Evolutionary conservation across 306 rosid genomes (phyloP).

Genomic region (Trifolium pratense): DNA sequence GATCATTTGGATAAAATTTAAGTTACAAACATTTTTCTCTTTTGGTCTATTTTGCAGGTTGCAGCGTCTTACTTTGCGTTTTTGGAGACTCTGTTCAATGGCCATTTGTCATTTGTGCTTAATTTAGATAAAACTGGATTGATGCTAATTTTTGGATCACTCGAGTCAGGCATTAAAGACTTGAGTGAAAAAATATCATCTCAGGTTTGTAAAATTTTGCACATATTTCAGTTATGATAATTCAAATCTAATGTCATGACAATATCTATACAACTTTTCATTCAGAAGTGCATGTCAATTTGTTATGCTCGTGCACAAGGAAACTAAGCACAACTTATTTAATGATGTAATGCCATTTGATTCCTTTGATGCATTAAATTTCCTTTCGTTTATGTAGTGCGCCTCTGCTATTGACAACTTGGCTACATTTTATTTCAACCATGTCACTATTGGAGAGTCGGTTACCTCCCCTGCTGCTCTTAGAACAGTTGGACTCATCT

Average conservation of each 20-base stretch:
- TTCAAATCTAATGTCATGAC: conserved; percentile 5
- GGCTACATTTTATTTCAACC: conserved; percentile 81
- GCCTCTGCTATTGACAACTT: conserved; percentile 82
- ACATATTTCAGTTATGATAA: not conserved
- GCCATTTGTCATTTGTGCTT: conserved; percentile 69
- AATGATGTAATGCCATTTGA: conserved; percentile 25
- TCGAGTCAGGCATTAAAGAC: conserved; percentile 92
- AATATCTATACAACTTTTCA: not conserved
- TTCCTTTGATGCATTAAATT: conserved; percentile 6
- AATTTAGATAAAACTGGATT: conserved; percentile 70
- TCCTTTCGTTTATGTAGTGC: conserved; percentile 56
- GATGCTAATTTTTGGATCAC: conserved; percentile 74
- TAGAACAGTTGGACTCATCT: conserved; percentile 61
- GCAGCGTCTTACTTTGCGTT: conserved; percentile 79
- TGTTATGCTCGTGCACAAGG: conserved; percentile 20
- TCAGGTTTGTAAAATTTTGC: conserved; percentile 58
- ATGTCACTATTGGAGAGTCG: conserved; percentile 72
- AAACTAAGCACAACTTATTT: conserved; percentile 18
- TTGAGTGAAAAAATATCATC: conserved; percentile 76
- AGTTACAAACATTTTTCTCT: conserved; percentile 13
- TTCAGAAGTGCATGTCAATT: conserved; percentile 1
- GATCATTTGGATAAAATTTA: conserved; percentile 1
- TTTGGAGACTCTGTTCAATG: conserved; percentile 74
- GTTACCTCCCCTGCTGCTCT: conserved; percentile 61
- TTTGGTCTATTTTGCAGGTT: conserved; percentile 59